Evolutionary conservation across 2,329 filamentous ascomycete species (phyloP), one percentile per base, ranked within the genome.

Genomic region (Zymoseptoria tritici): DNA sequence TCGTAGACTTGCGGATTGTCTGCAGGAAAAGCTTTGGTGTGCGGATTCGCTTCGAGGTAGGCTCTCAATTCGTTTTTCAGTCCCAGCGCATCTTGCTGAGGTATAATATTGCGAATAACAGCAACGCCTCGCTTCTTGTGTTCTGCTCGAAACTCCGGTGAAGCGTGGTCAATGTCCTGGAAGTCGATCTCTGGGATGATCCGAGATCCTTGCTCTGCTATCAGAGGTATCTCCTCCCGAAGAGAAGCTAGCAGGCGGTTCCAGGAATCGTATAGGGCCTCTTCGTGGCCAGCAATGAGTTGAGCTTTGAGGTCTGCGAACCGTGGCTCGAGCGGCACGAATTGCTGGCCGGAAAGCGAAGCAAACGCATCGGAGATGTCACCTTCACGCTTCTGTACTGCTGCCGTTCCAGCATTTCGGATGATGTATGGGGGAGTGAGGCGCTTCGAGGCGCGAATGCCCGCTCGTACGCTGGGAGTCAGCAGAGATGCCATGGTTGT

Each of bases 71-170:
- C 75, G 9, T 73, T 71, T 67, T 80, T 80, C 71, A 76, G 74
- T 49, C 72, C 72, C 53, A 79, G 67, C 4, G 74, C 77, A 63
- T 80, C 75, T 19, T 74, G 62, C 62, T 79, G 70, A 1, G 75
- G 68, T 0, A 81, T 67, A 1, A 80, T 78, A 31, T 76, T 75
- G 50, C 78, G 72, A 46, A 81, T 73, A 7, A 80, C 75, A 3
- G 78, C 78, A 1, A 80, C 78, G 19, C 79, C 79, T 36, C 85
- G 81, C 67, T 85, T 83, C 66, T 80, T 80, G 56, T 86, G 77
- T 67, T 83, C 81, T 54, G 76, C 75, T 56, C 76, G 78, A 70
- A 89, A 89, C 1, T 79, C 75, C 22, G 80, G 75, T 2, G 82
- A 79, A 56, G 81, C 78, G 57, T 77, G 61, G 29, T 70, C 67